Conservation (phyloP, 2,329 filamentous ascomycete genomes). For the Leptographium flavum region DNA sequence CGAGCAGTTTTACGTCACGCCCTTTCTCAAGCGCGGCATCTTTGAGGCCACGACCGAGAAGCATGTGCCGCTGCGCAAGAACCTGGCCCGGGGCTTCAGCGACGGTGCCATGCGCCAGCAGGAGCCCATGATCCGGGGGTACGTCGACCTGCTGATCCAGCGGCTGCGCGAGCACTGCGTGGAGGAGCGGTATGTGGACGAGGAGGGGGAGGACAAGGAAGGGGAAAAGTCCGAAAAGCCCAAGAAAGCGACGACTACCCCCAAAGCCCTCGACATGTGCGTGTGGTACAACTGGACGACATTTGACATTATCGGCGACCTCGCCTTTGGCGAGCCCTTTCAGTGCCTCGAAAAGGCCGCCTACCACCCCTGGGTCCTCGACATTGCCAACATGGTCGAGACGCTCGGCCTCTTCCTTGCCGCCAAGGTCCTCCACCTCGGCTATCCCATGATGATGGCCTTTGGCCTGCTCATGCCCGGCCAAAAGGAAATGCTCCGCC, state of each 20-base stretch:
- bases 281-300: constrained; percentile 17
- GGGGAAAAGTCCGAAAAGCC: not conserved
- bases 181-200: no score
- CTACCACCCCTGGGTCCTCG: constrained; percentile 14
- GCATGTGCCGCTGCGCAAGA: constrained; percentile 19
- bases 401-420: not conserved
- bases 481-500: not conserved
- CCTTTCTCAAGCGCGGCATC: not conserved
- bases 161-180: constrained; percentile 17
- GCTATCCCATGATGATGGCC: not conserved
- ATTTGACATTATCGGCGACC: constrained; percentile 26
- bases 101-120: constrained; percentile 24
- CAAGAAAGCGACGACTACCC: not conserved
- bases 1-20: constrained; percentile 4
- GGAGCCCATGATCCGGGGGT: constrained; percentile 23
- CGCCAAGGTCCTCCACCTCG: not conserved
- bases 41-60: constrained; percentile 17
- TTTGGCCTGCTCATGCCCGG: not conserved
- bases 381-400: constrained; percentile 13
- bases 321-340: constrained; percentile 29
- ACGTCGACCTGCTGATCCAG: constrained; percentile 22
- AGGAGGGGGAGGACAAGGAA: not conserved
- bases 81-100: constrained; percentile 25
- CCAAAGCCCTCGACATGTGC: not conserved
- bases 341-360: constrained; percentile 16